These are phyloP conservation scores for Rhodotorula diobovata DNA, from an alignment of 768 basidiomycete genomes.

Conservation along the genomic window DNA sequence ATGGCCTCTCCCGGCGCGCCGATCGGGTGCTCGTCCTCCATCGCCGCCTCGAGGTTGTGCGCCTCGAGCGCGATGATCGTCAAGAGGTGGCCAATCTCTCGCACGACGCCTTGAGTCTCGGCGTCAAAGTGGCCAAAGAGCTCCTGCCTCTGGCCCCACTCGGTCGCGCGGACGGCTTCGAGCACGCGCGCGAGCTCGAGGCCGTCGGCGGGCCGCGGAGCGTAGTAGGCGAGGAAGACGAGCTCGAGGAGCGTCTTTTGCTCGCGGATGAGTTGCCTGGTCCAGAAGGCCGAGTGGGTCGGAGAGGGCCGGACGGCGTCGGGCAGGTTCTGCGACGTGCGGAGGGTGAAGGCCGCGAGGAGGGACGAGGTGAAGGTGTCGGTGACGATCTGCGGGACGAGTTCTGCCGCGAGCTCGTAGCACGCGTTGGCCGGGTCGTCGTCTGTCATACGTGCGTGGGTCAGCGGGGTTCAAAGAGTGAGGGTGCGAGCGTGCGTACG, in stretches of 20 bases:
- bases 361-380: slow-evolving; percentile 60
- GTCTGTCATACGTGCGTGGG: slow-evolving; percentile 49
- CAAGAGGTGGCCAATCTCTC: slow-evolving; percentile 58
- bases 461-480: neutral
- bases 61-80: slow-evolving; percentile 56
- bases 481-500: slow-evolving; percentile 8
- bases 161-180: slow-evolving; percentile 61
- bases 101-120: slow-evolving; percentile 57
- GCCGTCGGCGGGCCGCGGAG: slow-evolving; percentile 63
- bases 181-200: slow-evolving; percentile 61
- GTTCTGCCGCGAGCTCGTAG: slow-evolving; percentile 56
- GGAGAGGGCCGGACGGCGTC: slow-evolving; percentile 51
- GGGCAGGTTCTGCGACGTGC: slow-evolving; percentile 52
- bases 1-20: slow-evolving; percentile 28
- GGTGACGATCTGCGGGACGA: slow-evolving; percentile 59
- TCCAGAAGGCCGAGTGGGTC: slow-evolving; percentile 50
- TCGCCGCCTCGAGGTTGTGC: slow-evolving; percentile 65
- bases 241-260: slow-evolving; percentile 78
- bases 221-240: slow-evolving; percentile 85
- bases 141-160: slow-evolving; percentile 62
- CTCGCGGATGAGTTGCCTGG: slow-evolving; percentile 52
- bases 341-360: slow-evolving; percentile 57
- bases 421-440: slow-evolving; percentile 58
- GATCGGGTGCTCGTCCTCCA: slow-evolving; percentile 30
- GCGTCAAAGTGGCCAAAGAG: slow-evolving; percentile 67